A percentile compares a stretch with the other conserved stretches of the same genome.
Evolutionary conservation across 352 stramenopile species (phyloP).

Genomic region (Pythium guiyangense): DNA sequence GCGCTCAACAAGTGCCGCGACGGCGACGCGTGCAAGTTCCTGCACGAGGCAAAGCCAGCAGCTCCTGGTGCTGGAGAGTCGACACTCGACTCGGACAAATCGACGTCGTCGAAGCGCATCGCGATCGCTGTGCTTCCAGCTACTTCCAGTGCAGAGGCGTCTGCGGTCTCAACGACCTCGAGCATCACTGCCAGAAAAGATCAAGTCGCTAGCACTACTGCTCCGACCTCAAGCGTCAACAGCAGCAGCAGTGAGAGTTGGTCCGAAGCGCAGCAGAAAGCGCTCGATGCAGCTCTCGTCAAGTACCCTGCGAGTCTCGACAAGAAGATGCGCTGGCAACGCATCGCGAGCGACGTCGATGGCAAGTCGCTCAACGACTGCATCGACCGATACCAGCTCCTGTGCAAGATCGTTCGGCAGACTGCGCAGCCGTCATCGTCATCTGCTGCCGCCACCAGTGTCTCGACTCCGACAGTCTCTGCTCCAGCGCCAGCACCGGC

Average conservation of each 20-base stretch:
- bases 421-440: no score
- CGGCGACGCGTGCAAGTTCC: constrained; percentile 22
- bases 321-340: constrained; percentile 61
- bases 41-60: constrained; percentile 11
- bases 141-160: no score
- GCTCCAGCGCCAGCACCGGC: neutral
- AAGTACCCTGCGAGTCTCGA: constrained; percentile 71
- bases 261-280: constrained; percentile 58
- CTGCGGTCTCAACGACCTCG: no score
- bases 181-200: no score
- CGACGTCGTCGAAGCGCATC: constrained; percentile 9
- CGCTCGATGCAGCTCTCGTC: constrained; percentile 63
- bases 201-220: no score
- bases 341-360: constrained; percentile 60
- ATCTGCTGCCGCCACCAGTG: no score
- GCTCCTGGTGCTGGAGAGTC: no score
- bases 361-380: constrained; percentile 75
- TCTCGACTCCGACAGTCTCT: neutral
- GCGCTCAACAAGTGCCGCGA: constrained; percentile 46
- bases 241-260: constrained; percentile 24
- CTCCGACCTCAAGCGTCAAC: neutral
- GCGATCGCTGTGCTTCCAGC: constrained; percentile 10
- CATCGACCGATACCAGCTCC: constrained; percentile 73
- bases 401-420: constrained; percentile 42
- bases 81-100: neutral